Evolutionary conservation across 768 basidiomycete species (phyloP), one percentile per base, ranked within the genome.

Genomic region (Termitomyces sp.): DNA sequence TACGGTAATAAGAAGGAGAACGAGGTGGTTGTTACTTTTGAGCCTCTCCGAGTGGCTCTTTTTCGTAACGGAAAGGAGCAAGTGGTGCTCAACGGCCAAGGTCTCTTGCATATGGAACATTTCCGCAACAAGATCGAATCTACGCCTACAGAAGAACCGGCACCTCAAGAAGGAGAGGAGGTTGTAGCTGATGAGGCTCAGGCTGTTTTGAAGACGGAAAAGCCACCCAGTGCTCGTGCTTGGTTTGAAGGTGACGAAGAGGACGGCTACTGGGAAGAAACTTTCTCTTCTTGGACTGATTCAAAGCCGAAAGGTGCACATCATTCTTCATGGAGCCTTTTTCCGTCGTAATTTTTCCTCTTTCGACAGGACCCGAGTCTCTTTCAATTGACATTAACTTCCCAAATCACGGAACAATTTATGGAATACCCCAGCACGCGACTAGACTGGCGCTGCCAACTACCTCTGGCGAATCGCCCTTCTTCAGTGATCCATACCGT

Each of bases 31-130:
- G 83, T 98, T 63, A 73, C 82, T 42, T 92, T 89, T 71, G 77
- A 84, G 32, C 96, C 96, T 1, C 76, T 98, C 67, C 85, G 83
- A 65, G 78, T 98, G 42, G 81, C 84, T 1, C 81, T 97, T 63
- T 78, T 85, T 49, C 83, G 88, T 38, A 81, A 85, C 59, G 93
- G 92, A 3, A 87, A 86, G 70, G 89, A 90, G 60, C 91, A 97
- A 69, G 81, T 99, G 53, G 88, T 94, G 9, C 74, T 99, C 39
- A 99, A 99, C 68, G 94, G 92, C 2, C 82, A 87, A 44, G 92
- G 92, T 1, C 80, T 99, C 35, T 79, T 99, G 64, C 96, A 98
- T 67, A 96, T 99, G 96, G 97, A 99, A 70, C 97, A 98, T 74
- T 98, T 96, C 81, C 90, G 92, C 67, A 80, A 79, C 22, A 87